phyloP scores from a whole-genome alignment of 169 alveolate species.

The Ichthyophthirius multifiliis region DNA sequence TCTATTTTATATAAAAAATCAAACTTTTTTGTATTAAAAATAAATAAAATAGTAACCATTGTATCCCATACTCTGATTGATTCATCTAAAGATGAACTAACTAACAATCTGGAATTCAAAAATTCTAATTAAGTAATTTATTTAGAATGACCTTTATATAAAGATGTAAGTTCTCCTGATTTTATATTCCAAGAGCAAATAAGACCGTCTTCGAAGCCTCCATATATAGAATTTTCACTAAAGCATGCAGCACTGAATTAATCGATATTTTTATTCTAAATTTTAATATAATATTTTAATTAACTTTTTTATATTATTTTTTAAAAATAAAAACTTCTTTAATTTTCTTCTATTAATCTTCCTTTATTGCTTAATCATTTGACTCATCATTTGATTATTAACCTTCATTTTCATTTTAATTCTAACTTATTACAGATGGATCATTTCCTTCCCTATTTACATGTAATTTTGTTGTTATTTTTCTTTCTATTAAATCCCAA shows the following conservation, averaged over 20 bases:
- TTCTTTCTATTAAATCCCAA: slow-evolving; percentile 66
- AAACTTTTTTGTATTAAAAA: not conserved
- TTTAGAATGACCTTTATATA: slow-evolving; percentile 61
- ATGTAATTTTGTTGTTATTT: slow-evolving; percentile 35
- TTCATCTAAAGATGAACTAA: slow-evolving; percentile 68
- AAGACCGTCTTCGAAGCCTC: slow-evolving; percentile 74
- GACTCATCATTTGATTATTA: slow-evolving; percentile 11
- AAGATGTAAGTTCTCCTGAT: slow-evolving; percentile 40
- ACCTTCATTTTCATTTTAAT: slow-evolving; percentile 9
- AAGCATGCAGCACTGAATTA: slow-evolving; percentile 52
- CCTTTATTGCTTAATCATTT: slow-evolving; percentile 13
- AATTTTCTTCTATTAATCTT: slow-evolving; percentile 9
- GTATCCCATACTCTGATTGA: slow-evolving; percentile 71
- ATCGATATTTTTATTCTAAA: slow-evolving; percentile 19
- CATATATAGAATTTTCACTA: slow-evolving; percentile 43
- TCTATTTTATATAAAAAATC: not conserved
- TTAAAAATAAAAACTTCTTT: not conserved
- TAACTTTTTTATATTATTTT: not conserved
- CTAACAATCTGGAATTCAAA: slow-evolving; percentile 37
- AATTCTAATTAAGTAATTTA: slow-evolving; percentile 34
- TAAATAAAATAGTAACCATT: not conserved
- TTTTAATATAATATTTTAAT: slow-evolving; percentile 33
- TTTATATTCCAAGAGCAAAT: slow-evolving; percentile 48
- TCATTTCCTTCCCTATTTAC: slow-evolving; percentile 30
- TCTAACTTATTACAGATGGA: slow-evolving; percentile 4